Base-by-base conservation (phyloP, 1,284 basidiomycete species). In the Leccinum laetum region DNA sequence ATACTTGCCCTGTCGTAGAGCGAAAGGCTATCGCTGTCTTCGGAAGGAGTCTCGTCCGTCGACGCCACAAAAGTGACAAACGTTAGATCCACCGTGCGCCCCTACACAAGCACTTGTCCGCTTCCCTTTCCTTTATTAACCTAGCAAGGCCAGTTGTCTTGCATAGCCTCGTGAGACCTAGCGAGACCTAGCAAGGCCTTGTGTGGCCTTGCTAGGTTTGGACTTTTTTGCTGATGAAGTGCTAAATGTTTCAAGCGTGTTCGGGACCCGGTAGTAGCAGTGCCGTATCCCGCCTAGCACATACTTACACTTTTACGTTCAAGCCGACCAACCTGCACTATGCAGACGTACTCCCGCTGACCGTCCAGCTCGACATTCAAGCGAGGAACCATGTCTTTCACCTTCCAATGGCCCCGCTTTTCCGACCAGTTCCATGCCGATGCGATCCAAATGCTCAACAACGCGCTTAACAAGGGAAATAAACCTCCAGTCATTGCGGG, bases 401-500 rank as follows among this genome's bases (percentile, higher is more conserved):
- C 92, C 68, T 99, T 99, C 83, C 86, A 94, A 79, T 99, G 98
- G 98, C 94, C 95, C 58, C 88, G 92, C 70, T 99, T 99, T 82
- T 97, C 95, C 65, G 92, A 95, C 79, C 90, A 93, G 75, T 98
- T 98, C 74, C 94, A 96, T 79, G 89, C 91, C 72, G 91, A 96
- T 85, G 96, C 96, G 29, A 94, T 95, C 69, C 88, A 92, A 69
- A 95, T 97, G 90, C 90, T 98, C 79, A 95, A 96, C 73, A 90
- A 90, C 37, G 96, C 96, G 56, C 89, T 98, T 77, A 98, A 98
- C 85, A 98, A 98, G 82, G 96, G 95, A 71, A 91, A 92, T 82
- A 99, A 98, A 77, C 98, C 98, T 2, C 95, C 96, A 37, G 93
- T 99, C 73, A 99, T 99, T 73, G 96, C 96, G 65, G 98, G 98